phyloP scores from a whole-genome alignment of 768 basidiomycete species.

The Mrakia gelida region DNA sequence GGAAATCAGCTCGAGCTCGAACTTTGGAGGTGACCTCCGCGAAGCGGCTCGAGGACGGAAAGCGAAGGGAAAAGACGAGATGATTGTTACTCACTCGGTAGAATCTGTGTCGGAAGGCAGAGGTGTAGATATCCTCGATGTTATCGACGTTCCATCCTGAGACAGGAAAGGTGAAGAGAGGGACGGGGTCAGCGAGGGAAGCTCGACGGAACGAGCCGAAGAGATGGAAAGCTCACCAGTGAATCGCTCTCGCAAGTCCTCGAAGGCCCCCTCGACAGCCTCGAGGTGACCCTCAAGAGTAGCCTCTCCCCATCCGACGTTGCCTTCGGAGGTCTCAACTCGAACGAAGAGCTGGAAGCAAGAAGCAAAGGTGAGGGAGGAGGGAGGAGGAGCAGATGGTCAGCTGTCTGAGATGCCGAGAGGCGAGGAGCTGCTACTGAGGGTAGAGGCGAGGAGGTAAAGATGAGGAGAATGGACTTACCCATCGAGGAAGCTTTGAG shows the following conservation, averaged over 20 bases:
- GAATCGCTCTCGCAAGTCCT: conserved; percentile 59
- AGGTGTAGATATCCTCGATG: conserved; percentile 62
- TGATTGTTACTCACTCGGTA: conserved; percentile 48
- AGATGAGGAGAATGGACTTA: neutral
- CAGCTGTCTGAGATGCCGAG: neutral
- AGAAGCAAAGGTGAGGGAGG: conserved; percentile 36
- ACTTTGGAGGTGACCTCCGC: no score
- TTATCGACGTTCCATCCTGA: conserved; percentile 42
- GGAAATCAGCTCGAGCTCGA: neutral
- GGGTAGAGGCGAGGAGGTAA: neutral
- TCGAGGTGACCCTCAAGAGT: conserved; percentile 65
- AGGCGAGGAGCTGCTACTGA: neutral
- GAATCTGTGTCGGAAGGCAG: conserved; percentile 61
- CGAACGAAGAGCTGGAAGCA: conserved; percentile 57
- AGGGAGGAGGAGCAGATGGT: neutral
- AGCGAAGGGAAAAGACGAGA: neutral
- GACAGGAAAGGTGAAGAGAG: neutral
- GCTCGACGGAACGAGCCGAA: no score
- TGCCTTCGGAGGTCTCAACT: conserved; percentile 59
- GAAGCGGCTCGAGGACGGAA: neutral
- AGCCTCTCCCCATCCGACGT: conserved; percentile 70
- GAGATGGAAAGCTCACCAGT: conserved; percentile 44
- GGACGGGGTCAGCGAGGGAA: neutral
- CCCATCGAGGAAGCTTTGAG: conserved; percentile 36
- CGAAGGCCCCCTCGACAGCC: conserved; percentile 63